A percentile compares a stretch with the other conserved stretches of the same genome.
phyloP scores from a whole-genome alignment of 2,329 filamentous ascomycete species.

The Alternaria rosae region DNA sequence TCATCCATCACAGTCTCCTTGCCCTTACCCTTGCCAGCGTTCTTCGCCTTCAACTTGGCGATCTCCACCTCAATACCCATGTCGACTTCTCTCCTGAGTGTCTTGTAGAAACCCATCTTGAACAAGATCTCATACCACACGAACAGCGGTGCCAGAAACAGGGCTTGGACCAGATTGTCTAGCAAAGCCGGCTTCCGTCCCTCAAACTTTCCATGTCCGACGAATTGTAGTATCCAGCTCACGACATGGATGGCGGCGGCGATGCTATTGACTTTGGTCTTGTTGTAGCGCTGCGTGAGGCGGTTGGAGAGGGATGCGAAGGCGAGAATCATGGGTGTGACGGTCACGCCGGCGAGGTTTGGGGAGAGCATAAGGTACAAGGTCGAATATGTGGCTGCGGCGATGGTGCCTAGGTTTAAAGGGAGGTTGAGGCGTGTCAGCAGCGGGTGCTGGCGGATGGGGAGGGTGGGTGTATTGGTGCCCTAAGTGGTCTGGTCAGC shows the following conservation, averaged over 20 bases:
- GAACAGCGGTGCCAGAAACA: constrained; percentile 93
- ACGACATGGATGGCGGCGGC: constrained; percentile 73
- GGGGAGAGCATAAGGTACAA: constrained; percentile 95
- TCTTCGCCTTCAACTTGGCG: constrained; percentile 55
- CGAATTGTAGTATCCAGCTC: constrained; percentile 86
- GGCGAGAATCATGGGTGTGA: constrained; percentile 77
- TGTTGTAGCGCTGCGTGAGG: constrained; percentile 66
- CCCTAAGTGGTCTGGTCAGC: constrained; percentile 50
- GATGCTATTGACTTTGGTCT: constrained; percentile 63
- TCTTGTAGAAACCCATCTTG: constrained; percentile 78
- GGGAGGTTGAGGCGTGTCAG: constrained; percentile 48
- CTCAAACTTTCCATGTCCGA: constrained; percentile 90
- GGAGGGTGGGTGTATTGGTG: constrained; percentile 62
- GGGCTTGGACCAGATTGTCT: constrained; percentile 88
- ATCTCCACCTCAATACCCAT: constrained; percentile 55
- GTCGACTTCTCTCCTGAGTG: constrained; percentile 56
- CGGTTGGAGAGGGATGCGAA: constrained; percentile 78
- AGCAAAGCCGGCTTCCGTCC: constrained; percentile 84
- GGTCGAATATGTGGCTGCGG: constrained; percentile 68
- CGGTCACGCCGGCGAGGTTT: constrained; percentile 74
- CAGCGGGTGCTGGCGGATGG: constrained; percentile 41
- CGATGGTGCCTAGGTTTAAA: constrained; percentile 57
- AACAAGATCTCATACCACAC: constrained; percentile 96
- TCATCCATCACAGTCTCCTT: not conserved
- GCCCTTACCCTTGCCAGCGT: constrained; percentile 24